Percentiles rank a stretch among this genome's conserved stretches.
Conservation (phyloP, 768 basidiomycete genomes). For the Hypholoma sublateritium region DNA sequence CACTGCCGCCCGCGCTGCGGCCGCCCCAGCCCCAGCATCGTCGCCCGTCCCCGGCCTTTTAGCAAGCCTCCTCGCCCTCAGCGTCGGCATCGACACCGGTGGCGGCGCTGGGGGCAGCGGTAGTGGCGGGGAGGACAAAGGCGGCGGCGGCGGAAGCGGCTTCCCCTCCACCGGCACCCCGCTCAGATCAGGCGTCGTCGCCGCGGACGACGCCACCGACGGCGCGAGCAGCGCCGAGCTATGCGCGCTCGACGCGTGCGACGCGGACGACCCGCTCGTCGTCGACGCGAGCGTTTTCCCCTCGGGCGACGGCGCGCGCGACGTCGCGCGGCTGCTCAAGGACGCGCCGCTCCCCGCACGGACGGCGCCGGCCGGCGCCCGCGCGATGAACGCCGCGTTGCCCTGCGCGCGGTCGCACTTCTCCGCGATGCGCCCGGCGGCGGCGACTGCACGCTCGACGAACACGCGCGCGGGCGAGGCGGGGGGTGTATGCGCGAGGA, state of each 20-base stretch:
- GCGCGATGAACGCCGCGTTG: conserved; percentile 22
- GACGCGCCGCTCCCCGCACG: conserved; percentile 6
- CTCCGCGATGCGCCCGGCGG: conserved; percentile 27
- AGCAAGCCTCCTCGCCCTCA: not conserved
- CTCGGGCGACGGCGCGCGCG: not conserved
- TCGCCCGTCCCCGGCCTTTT: not conserved
- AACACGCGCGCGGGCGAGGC: conserved; percentile 36
- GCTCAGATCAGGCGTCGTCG: not conserved
- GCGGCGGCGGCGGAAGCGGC: too few relatives aligned
- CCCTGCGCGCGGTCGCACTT: conserved; percentile 26
- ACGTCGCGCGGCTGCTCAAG: not conserved
- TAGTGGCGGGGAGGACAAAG: too few relatives aligned
- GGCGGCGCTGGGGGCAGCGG: too few relatives aligned
- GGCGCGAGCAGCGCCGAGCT: not conserved
- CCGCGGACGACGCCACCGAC: not conserved
- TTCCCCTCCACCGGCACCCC: too few relatives aligned
- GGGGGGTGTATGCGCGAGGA: conserved; percentile 50
- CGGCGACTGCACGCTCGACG: conserved; percentile 26
- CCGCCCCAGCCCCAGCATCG: not conserved
- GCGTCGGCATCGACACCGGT: too few relatives aligned
- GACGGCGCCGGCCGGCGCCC: not conserved
- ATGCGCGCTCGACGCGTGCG: not conserved
- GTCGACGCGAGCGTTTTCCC: too few relatives aligned
- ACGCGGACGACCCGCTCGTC: not conserved
- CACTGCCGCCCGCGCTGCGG: not conserved